Base-by-base conservation (phyloP, 768 basidiomycete genomes). In the Calocybe cyanea region DNA sequence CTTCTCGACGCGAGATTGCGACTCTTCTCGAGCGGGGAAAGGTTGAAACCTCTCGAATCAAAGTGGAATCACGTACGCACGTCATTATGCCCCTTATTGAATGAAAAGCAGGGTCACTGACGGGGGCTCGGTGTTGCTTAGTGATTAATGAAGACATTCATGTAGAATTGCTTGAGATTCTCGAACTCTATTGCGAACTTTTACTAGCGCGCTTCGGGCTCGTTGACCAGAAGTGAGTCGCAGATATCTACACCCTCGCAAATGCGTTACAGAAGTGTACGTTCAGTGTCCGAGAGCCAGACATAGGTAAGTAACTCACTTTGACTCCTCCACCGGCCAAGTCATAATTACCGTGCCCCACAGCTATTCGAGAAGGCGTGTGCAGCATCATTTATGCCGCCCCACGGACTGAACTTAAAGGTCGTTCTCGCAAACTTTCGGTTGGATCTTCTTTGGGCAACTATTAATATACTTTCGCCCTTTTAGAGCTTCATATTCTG, bases 181-280 rank as follows among this genome's bases (percentile, higher is more conserved):
- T 99, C 20, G 94, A 97, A 69, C 76, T 98, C 9, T 97, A 97
- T 62, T 90, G 87, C 52, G 96, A 99, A 59, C 77, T 95, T n/a
- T 67, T 98, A 15, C 73, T 94, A 18, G 91, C 95, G 7, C 79
- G 96, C 38, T 98, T 98, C 57, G 88, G 89, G 8, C 67, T 98
- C 21, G 75, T 99, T 37, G 96, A 99, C 57, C 82, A 87, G 60
- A 85, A 78, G 93, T 95, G 52, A 60, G 81, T 65, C 8, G 34
- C 25, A 41, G 25, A 47, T 28, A 43, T 28, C 36, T 52, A 34
- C 31, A 25, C 46, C 46, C 11, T 5, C 21, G 41, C 34, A 19
- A 34, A 49, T 45, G 30, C 45, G 44, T 54, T 41, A 58, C 32
- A 48, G 41, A 28, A 28, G 25, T 28, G 25, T 36, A 23, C 38